phyloP scores from a whole-genome alignment of 306 rosid genomes.

The Begonia masoniana region DNA sequence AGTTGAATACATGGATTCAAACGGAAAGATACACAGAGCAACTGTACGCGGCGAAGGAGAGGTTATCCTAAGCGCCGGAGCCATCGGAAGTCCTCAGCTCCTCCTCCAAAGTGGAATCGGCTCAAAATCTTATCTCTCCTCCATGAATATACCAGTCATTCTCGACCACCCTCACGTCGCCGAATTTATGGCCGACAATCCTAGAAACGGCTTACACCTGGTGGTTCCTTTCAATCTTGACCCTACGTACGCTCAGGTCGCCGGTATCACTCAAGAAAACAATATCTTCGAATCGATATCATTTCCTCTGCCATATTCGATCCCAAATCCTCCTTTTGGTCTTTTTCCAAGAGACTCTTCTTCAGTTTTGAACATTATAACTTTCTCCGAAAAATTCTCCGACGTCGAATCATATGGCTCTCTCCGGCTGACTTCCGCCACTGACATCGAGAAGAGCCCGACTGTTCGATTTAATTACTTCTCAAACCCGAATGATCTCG shows the following conservation, averaged over 20 bases:
- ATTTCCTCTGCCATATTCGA: background rate
- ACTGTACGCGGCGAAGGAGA: constrained; percentile 10
- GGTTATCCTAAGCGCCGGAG: constrained; percentile 20
- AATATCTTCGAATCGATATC: background rate
- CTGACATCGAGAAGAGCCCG: constrained; percentile 1
- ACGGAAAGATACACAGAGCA: constrained; percentile 11
- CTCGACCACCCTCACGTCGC: constrained; percentile 12
- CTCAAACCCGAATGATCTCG: constrained; percentile 3
- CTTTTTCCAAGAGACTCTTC: background rate
- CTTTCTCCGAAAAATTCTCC: constrained; percentile 1
- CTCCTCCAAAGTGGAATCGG: constrained; percentile 21
- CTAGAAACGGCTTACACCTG: background rate
- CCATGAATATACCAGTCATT: constrained; percentile 8
- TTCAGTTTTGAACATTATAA: background rate
- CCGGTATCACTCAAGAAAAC: background rate
- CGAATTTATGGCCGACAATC: constrained; percentile 17
- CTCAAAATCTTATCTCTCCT: constrained; percentile 7
- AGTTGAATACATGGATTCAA: constrained; percentile 13
- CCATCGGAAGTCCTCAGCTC: constrained; percentile 24
- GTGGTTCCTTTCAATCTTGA: background rate
- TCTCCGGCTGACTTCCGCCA: constrained; percentile 1
- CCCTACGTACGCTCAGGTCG: background rate
- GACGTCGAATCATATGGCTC: constrained; percentile 1
- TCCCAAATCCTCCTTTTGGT: background rate
- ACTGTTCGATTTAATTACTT: constrained; percentile 5